These are phyloP conservation scores for Colletotrichum tamarilloi DNA, from an alignment of 2,329 filamentous ascomycete species.

Conservation along the genomic window DNA sequence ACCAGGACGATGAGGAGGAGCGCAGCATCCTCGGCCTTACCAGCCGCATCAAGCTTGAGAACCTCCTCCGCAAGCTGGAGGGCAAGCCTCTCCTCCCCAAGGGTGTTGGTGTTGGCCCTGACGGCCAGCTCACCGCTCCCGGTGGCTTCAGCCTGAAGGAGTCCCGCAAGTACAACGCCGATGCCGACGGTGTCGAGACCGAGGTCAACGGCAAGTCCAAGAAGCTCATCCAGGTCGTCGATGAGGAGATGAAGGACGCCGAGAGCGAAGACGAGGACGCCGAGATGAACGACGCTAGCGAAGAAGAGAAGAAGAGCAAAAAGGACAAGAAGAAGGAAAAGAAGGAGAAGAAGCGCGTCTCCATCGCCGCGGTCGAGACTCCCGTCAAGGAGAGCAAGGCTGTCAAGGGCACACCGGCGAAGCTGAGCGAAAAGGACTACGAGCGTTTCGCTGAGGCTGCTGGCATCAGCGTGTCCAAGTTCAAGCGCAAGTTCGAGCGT, in stretches of 20 bases:
- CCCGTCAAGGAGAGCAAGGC: constrained; percentile 46
- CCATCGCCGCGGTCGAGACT: constrained; percentile 42
- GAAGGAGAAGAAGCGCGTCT: constrained; percentile 43
- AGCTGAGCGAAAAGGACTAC: constrained; percentile 67
- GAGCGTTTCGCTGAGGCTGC: constrained; percentile 72
- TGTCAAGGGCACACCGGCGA: constrained; percentile 39
- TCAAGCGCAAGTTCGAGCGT: constrained; percentile 81
- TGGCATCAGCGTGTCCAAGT: constrained; percentile 79
- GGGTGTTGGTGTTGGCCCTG: constrained; percentile 79
- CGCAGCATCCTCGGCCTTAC: constrained; percentile 82
- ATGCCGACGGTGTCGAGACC: constrained; percentile 85
- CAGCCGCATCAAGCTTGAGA: constrained; percentile 79
- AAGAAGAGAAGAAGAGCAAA: constrained; percentile 51
- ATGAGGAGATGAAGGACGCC: constrained; percentile 50
- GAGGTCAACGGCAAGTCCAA: constrained; percentile 51
- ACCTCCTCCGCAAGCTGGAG: constrained; percentile 81
- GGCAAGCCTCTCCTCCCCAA: constrained; percentile 88
- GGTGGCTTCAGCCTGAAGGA: constrained; percentile 94
- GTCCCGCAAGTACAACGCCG: constrained; percentile 91
- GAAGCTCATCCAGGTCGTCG: constrained; percentile 60
- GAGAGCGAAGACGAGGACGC: constrained; percentile 52
- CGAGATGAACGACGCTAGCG: constrained; percentile 51
- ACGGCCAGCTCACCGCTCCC: constrained; percentile 71
- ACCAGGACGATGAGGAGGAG: constrained; percentile 87
- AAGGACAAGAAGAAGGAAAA: constrained; percentile 49